A percentile compares a stretch with the other conserved stretches of the same genome.
phyloP scores from a whole-genome alignment of 1,284 basidiomycete genomes.

The Fomitopsis pinicola region DNA sequence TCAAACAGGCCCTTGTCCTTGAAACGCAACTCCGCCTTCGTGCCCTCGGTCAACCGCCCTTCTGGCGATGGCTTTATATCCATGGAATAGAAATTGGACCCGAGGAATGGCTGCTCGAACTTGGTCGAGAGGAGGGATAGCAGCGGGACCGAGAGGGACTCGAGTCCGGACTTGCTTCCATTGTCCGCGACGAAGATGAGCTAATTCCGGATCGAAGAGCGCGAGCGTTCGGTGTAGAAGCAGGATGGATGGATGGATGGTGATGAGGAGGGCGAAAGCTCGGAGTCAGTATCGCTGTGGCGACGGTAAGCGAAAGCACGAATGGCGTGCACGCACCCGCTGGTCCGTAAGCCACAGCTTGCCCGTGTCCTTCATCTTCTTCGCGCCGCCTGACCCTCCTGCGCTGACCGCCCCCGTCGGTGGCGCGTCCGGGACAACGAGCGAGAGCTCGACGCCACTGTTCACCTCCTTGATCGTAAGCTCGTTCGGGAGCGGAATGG shows the following conservation, averaged over 20 bases:
- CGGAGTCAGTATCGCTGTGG: constrained; percentile 3
- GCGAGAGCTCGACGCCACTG: constrained; percentile 50
- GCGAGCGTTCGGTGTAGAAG: neutral
- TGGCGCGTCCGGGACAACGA: constrained; percentile 52
- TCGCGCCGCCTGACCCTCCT: constrained; percentile 48
- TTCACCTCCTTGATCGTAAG: constrained; percentile 51
- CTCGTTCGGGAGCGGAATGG: constrained; percentile 64
- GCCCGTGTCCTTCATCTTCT: constrained; percentile 57
- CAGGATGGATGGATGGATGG: neutral
- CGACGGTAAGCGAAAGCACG: neutral
- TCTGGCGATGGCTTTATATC: constrained; percentile 60
- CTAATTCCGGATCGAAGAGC: constrained; percentile 31
- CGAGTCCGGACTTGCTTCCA: constrained; percentile 31
- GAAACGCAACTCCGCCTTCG: constrained; percentile 62
- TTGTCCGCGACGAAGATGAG: constrained; percentile 54
- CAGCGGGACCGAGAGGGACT: constrained; percentile 56
- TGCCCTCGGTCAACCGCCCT: constrained; percentile 61
- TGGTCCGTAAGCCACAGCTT: constrained; percentile 63
- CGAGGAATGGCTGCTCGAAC: constrained; percentile 73
- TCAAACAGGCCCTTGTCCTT: constrained; percentile 66
- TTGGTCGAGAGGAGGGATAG: constrained; percentile 59
- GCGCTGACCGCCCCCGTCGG: constrained; percentile 37
- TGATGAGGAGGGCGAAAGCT: neutral
- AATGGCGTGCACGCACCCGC: constrained; percentile 43
- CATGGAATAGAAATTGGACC: constrained; percentile 61